phyloP scores from a whole-genome alignment of 257 asterid genomes.

The Ligustrum vulgare region DNA sequence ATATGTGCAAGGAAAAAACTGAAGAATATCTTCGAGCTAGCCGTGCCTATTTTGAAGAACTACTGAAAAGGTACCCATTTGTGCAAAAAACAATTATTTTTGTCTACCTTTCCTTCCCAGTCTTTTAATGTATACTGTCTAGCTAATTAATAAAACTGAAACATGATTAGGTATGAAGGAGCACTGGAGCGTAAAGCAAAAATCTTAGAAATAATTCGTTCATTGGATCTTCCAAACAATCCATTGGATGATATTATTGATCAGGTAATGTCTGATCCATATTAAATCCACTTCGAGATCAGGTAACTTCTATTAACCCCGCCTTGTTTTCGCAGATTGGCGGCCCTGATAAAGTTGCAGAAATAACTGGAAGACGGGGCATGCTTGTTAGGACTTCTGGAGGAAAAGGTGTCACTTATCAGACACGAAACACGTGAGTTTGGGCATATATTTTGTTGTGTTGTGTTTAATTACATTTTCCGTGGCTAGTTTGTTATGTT shows the following conservation, averaged over 20 bases:
- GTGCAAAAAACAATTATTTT: not conserved
- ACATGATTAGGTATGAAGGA: slow-evolving; percentile 70
- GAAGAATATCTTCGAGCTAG: slow-evolving; percentile 86
- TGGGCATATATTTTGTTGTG: slow-evolving; percentile 20
- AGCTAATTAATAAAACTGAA: slow-evolving; percentile 24
- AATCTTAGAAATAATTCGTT: slow-evolving; percentile 73
- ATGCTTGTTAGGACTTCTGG: slow-evolving; percentile 90
- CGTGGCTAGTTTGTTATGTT: slow-evolving; percentile 28
- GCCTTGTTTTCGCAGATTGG: slow-evolving; percentile 66
- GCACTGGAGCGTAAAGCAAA: slow-evolving; percentile 74
- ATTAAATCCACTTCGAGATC: slow-evolving; percentile 9
- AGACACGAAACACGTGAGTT: slow-evolving; percentile 95
- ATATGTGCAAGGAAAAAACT: slow-evolving; percentile 84
- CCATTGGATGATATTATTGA: slow-evolving; percentile 97
- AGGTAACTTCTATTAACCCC: slow-evolving; percentile 18
- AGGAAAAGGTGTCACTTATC: slow-evolving; percentile 96
- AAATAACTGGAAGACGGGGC: slow-evolving; percentile 95
- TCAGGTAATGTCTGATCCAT: slow-evolving; percentile 54
- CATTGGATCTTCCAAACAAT: slow-evolving; percentile 96
- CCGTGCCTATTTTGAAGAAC: slow-evolving; percentile 69
- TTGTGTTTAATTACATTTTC: slow-evolving; percentile 20
- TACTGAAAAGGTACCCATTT: slow-evolving; percentile 57
- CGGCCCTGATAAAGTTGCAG: slow-evolving; percentile 95
- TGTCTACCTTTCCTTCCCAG: not conserved
- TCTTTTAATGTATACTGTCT: slow-evolving; percentile 7